Base-by-base conservation (phyloP, 2,329 filamentous ascomycete genomes). In the Aspergillus quadricinctus region DNA sequence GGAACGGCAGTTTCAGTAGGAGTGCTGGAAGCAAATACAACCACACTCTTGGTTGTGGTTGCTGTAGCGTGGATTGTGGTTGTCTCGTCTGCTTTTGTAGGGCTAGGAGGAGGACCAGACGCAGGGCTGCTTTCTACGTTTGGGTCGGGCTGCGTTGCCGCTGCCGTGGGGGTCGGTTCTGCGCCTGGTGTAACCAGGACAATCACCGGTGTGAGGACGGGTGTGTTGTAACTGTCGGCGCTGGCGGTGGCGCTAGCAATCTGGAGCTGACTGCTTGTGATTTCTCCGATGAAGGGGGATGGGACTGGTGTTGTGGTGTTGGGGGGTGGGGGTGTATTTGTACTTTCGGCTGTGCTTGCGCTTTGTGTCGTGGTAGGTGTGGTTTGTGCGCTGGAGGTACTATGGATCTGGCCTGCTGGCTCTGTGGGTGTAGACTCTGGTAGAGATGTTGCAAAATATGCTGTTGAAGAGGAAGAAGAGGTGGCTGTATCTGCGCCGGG, bases 181-280 rank as follows among this genome's bases (percentile, higher is more conserved):
- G 48, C 23, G 37, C 53, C 56, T 2, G 31, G 48, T 3, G 58
- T 57, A 29, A 57, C 45, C 21, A 54, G 29, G 19, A 62, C 41
- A 17, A 58, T 43, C 3, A 56, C 49, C 1, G 54, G 51, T 4
- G 52, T 55, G 35, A 37, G 37, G 27, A 40, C 52, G 10, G 50
- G 35, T 17, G 37, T 46, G 5, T 40, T n/a, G 54, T 52, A 48
- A 48, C 31, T 40, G 46, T 52, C 10, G 21, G 48, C 6, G 19
- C 29, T n/a, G 14, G 53, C 45, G 9, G 51, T 37, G 11, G 11
- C 23, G 43, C 28, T 50, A 17, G 28, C 27, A 3, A 46, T 27
- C n/a, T 25, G 43, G 11, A 23, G 8, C 43, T 46, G 43, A 23
- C 43, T 46, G 43, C 43, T 46, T 46, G 43, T 14, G 21, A 17